A percentile compares a stretch with the other conserved stretches of the same genome.
Evolutionary conservation across 768 basidiomycete genomes (phyloP).

Genomic region (Mycena rosella): DNA sequence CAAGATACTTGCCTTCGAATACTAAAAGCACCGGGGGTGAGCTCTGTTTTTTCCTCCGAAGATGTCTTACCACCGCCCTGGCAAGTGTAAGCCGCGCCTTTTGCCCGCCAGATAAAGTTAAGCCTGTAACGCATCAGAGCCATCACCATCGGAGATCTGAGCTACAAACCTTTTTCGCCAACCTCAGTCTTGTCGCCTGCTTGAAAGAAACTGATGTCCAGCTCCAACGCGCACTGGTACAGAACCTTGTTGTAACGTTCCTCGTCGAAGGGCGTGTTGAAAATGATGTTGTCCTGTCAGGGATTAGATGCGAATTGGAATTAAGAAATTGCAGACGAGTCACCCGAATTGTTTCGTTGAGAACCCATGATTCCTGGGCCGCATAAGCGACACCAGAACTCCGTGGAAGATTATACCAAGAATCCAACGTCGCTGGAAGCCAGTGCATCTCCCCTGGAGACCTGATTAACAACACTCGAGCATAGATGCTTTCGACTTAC

Average conservation of each 20-base stretch:
- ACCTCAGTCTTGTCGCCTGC: constrained; percentile 79
- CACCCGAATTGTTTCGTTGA: constrained; percentile 80
- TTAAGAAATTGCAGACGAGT: not conserved
- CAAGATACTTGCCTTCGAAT: constrained; percentile 68
- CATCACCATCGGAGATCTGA: constrained; percentile 56
- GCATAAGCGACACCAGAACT: constrained; percentile 80
- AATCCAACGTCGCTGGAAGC: constrained; percentile 59
- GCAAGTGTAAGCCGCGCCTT: constrained; percentile 61
- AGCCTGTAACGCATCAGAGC: constrained; percentile 7
- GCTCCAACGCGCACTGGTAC: constrained; percentile 79
- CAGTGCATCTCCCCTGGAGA: constrained; percentile 79
- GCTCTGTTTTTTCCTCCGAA: no score
- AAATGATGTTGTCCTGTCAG: constrained; percentile 83
- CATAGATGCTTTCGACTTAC: constrained; percentile 31
- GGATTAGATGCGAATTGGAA: not conserved
- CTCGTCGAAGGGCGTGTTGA: constrained; percentile 83
- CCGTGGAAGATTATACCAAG: constrained; percentile 79
- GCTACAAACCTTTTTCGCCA: constrained; percentile 70
- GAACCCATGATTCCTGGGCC: constrained; percentile 88
- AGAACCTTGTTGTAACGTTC: constrained; percentile 84
- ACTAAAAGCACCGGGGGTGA: no score
- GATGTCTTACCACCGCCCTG: constrained; percentile 49
- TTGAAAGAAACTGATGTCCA: constrained; percentile 76
- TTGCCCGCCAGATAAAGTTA: constrained; percentile 52
- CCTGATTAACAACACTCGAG: not conserved